Percentiles rank a stretch among this genome's conserved stretches.
Evolutionary conservation across 345 rosid species (phyloP).

Genomic region (Sisymbrium irio): DNA sequence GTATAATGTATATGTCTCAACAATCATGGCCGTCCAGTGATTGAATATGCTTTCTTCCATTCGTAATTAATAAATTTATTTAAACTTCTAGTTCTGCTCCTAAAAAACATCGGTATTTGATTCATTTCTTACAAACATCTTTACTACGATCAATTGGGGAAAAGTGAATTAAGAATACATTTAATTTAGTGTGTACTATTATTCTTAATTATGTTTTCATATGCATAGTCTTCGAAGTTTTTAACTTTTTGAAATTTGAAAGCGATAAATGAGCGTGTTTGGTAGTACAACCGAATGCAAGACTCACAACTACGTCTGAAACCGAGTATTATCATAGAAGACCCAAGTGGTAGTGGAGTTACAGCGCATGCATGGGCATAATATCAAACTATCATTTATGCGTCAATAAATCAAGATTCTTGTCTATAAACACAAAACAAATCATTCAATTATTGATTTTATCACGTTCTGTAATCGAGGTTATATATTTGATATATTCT

Average conservation of each 20-base stretch:
- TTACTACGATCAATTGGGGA: neutral
- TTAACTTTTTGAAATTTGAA: neutral
- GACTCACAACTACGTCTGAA: neutral
- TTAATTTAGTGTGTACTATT: too few species aligned
- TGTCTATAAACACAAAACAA: neutral
- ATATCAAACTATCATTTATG: conserved; percentile 2
- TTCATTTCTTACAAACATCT: neutral
- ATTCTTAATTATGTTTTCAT: neutral
- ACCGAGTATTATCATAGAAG: neutral
- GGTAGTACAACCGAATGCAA: neutral
- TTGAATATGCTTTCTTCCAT: neutral
- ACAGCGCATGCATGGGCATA: conserved; percentile 14
- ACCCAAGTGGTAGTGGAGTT: neutral
- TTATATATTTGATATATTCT: neutral
- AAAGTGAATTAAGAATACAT: neutral
- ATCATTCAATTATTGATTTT: neutral
- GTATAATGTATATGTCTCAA: neutral
- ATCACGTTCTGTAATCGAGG: neutral
- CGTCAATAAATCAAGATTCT: neutral
- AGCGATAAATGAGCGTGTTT: neutral
- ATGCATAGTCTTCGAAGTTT: neutral
- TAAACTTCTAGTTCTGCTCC: neutral
- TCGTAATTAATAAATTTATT: neutral
- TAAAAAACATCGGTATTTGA: neutral
- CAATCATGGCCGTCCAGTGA: neutral